Evolutionary conservation across 1,284 basidiomycete genomes (phyloP).

Genomic region (Apiotrichum laibachii): DNA sequence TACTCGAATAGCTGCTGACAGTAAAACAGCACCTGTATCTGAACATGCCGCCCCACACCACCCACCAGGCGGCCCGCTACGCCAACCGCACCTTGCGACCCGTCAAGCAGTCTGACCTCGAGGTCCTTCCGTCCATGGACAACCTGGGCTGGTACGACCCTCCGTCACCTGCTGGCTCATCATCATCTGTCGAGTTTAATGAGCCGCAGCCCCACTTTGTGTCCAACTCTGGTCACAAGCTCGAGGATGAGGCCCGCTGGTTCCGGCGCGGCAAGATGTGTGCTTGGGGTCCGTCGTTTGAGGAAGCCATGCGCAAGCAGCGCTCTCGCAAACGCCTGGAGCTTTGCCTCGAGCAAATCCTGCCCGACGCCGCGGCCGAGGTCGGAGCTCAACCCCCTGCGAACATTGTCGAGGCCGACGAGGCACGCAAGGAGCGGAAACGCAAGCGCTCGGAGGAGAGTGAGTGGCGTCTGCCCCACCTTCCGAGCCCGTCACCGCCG

Average conservation of each 20-base stretch:
- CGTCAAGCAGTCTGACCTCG: slow-evolving; percentile 32
- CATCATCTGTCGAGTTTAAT: slow-evolving; percentile 21
- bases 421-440: slow-evolving; percentile 26
- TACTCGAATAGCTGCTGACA: slow-evolving; percentile 3
- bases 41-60: slow-evolving; percentile 25
- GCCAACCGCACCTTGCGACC: not conserved
- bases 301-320: slow-evolving; percentile 33
- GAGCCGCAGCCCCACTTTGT: slow-evolving; percentile 25
- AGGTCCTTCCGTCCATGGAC: slow-evolving; percentile 44
- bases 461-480: slow-evolving; percentile 41
- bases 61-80: slow-evolving; percentile 5
- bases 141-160: slow-evolving; percentile 38
- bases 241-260: slow-evolving; percentile 39
- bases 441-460: slow-evolving; percentile 31
- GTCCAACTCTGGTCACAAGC: slow-evolving; percentile 49
- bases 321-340: slow-evolving; percentile 39
- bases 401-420: slow-evolving; percentile 36
- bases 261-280: slow-evolving; percentile 49
- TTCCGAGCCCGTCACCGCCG: slow-evolving; percentile 45
- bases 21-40: not conserved
- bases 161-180: slow-evolving; percentile 31
- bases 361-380: slow-evolving; percentile 44
- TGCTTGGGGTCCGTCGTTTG: slow-evolving; percentile 48
- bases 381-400: slow-evolving; percentile 32
- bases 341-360: slow-evolving; percentile 37